Conservation (phyloP, 2,329 filamentous ascomycete genomes). For the Aspergillus melleus region DNA sequence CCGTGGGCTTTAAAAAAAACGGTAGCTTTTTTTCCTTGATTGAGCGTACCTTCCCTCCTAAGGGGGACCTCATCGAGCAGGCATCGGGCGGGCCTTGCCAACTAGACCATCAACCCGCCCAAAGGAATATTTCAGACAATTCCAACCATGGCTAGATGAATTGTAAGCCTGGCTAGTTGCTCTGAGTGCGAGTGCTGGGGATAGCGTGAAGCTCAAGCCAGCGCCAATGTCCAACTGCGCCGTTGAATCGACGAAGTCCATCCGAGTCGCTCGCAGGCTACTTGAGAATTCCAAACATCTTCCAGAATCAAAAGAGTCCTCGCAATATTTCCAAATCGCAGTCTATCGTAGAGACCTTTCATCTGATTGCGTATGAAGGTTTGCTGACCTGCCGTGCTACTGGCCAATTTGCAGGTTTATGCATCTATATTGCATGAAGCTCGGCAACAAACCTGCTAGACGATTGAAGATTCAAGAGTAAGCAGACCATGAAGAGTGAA, state of each 20-base stretch:
- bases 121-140: not conserved
- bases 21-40: slow-evolving; percentile 71
- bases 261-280: not conserved
- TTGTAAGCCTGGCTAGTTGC: too few relatives aligned
- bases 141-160: too few relatives aligned
- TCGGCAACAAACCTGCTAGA: too few relatives aligned
- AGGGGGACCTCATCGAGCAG: too few relatives aligned
- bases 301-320: not conserved
- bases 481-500: too few relatives aligned
- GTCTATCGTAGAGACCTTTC: not conserved
- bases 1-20: slow-evolving; percentile 54
- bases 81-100: not conserved
- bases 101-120: not conserved
- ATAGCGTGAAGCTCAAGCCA: not conserved
- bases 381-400: not conserved
- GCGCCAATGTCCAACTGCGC: not conserved
- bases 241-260: not conserved
- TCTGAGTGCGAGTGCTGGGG: too few relatives aligned
- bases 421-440: too few relatives aligned
- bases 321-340: not conserved
- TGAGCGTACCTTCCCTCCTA: too few relatives aligned
- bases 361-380: not conserved
- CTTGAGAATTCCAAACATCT: not conserved
- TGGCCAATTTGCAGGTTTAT: too few relatives aligned
- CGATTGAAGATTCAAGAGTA: too few relatives aligned